Base-by-base conservation (phyloP, 1,284 basidiomycete species). In the Ceratorhiza oryzae-sativae region DNA sequence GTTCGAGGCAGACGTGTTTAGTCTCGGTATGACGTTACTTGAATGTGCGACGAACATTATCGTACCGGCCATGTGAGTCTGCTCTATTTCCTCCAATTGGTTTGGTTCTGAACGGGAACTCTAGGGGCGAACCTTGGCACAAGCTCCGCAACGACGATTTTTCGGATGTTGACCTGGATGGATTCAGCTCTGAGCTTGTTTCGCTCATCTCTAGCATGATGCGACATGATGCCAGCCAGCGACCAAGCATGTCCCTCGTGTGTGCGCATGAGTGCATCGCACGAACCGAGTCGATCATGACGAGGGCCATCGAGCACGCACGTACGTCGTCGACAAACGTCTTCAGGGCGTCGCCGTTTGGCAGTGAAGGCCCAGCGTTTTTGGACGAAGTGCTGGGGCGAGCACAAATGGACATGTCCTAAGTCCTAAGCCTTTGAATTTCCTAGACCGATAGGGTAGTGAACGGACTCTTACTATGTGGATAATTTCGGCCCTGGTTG, bases 31-130 rank as follows among this genome's bases (percentile, higher is more conserved):
- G 85, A 93, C 95, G 76, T 88, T 98, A 80, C 87, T 99, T 53
- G 97, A 99, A 84, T 91, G 94, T 61, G 93, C 95, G 42, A 90
- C 94, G 76, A 98, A 98, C 80, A 95, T 99, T 76, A 89, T 97
- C 73, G 92, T 99, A 42, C 97, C 97, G 78, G 95, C 97, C 82
- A 96, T 88, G 97, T 98, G 77, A 85, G 92, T 87, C 49, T 75
- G 71, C 12, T 60, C 45, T 59, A 18, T 5, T 13, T 71, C 27
- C 25, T 9, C 23, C 18, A 23, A 4, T n/a, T 42, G 34, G 27
- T 8, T 20, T 20, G 59, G 55, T 42, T 46, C 36, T 45, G 72
- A 45, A 65, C 59, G 74, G 63, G 27, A 48, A 48, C 73, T 55
- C 67, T 77, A 93, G 91, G 82, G 91, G 92, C 36, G 94, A 94